Conservation (phyloP, 176 grass and related monocot genomes). For the Carex myosuroides region DNA sequence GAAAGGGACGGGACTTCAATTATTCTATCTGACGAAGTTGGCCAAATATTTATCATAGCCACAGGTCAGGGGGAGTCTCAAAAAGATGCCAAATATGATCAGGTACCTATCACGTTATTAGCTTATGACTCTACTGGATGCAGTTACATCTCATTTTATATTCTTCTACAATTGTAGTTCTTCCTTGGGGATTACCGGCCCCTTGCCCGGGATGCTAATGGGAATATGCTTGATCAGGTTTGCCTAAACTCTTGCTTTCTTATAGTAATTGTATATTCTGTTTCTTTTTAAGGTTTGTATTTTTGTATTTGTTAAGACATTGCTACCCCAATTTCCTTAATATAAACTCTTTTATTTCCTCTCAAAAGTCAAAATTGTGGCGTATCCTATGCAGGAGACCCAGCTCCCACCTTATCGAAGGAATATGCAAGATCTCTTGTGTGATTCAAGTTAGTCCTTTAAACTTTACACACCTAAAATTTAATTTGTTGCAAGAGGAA, state of each 20-base stretch:
- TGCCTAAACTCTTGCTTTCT: neutral
- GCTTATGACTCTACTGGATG: conserved; percentile 10
- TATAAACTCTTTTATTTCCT: neutral
- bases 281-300: conserved; percentile 1
- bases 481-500: neutral
- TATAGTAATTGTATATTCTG: neutral
- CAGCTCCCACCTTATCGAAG: conserved; percentile 85
- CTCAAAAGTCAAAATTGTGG: neutral
- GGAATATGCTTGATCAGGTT: conserved; percentile 88
- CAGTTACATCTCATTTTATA: neutral
- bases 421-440: conserved; percentile 93
- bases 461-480: neutral
- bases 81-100: conserved; percentile 97
- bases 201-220: conserved; percentile 67
- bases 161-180: conserved; percentile 42
- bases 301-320: neutral
- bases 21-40: conserved; percentile 95
- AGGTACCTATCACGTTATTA: conserved; percentile 44
- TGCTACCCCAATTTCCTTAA: neutral
- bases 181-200: conserved; percentile 99
- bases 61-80: conserved; percentile 97
- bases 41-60: conserved; percentile 92
- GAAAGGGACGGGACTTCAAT: conserved; percentile 89
- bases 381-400: conserved; percentile 52
- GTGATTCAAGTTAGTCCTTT: conserved; percentile 63